Evolutionary conservation across 139 green algal genomes (phyloP), one percentile per base, ranked within the genome.

Genomic region (Chlamydomonas applanata): DNA sequence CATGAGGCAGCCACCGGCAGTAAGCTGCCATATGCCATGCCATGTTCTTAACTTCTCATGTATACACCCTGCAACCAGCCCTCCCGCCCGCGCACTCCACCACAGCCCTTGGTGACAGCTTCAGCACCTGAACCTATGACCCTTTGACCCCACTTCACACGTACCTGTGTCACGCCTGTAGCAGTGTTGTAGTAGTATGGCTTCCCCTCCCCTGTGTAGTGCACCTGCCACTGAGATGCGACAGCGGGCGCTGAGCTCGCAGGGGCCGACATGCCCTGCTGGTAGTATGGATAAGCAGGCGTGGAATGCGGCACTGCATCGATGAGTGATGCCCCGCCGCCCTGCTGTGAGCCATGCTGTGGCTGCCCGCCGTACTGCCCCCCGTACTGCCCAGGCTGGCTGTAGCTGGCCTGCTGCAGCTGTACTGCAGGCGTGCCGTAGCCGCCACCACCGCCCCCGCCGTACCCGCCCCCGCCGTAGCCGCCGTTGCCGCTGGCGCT

Each of bases 101-200:
- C n/a, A n/a, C n/a, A n/a, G n/a, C n/a, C n/a, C n/a, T n/a, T n/a
- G n/a, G n/a, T n/a, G n/a, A n/a, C n/a, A n/a, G n/a, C n/a, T n/a
- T n/a, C n/a, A n/a, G n/a, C n/a, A n/a, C n/a, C n/a, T n/a, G n/a
- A n/a, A n/a, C n/a, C n/a, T n/a, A n/a, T n/a, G n/a, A n/a, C n/a
- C n/a, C n/a, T n/a, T n/a, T n/a, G n/a, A n/a, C n/a, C n/a, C n/a
- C n/a, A n/a, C n/a, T n/a, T n/a, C n/a, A n/a, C 40, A 49, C 40
- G 40, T 11, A 49, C 40, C 40, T 49, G 85, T 0, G 91, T 95
- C 0, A 78, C 71, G 30, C 86, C 84, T 2, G 87, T 93, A 2
- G 24, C 29, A 0, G 73, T 30, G 71, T 95, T 93, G 84, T 91
- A 86, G 64, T 93, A 97, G 82, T 97, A 97, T 0, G 89, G 73